A percentile compares a stretch with the other conserved stretches of the same genome.
phyloP scores from a whole-genome alignment of 257 asterid species.

The Euphrasia confusa region DNA sequence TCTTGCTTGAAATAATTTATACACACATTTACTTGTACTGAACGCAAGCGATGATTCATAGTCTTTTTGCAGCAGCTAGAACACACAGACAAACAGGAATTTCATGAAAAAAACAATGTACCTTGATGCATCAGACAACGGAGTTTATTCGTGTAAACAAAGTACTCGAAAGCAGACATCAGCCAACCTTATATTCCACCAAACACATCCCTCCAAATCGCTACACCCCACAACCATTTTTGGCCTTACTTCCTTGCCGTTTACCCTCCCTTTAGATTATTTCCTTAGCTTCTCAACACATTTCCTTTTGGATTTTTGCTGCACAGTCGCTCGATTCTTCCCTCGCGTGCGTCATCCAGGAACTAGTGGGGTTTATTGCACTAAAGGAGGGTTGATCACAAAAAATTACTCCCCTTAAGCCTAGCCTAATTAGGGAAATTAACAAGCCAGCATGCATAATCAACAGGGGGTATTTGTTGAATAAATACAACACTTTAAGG shows the following conservation, averaged over 20 bases:
- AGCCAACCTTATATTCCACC: constrained; percentile 39
- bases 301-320: constrained; percentile 31
- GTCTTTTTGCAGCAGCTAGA: not conserved
- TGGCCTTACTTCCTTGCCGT: constrained; percentile 31
- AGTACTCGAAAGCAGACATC: constrained; percentile 33
- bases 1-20: not conserved
- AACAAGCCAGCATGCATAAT: too few species aligned
- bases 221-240: constrained; percentile 26
- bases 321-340: constrained; percentile 29
- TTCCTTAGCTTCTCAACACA: constrained; percentile 20
- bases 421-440: not conserved
- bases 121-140: constrained; percentile 21
- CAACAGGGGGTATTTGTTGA: not conserved
- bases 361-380: constrained; percentile 9
- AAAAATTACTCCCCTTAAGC: not conserved
- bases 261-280: constrained; percentile 25
- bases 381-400: constrained; percentile 18
- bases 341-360: constrained; percentile 23
- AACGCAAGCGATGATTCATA: not conserved
- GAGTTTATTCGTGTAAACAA: not conserved
- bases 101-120: not conserved
- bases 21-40: not conserved
- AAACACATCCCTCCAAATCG: constrained; percentile 36
- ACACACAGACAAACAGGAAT: constrained; percentile 8
- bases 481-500: not conserved